These are phyloP conservation scores for Oehlia diaphana DNA, from an alignment of 192 early-diverging fungal species.

Conservation along the genomic window DNA sequence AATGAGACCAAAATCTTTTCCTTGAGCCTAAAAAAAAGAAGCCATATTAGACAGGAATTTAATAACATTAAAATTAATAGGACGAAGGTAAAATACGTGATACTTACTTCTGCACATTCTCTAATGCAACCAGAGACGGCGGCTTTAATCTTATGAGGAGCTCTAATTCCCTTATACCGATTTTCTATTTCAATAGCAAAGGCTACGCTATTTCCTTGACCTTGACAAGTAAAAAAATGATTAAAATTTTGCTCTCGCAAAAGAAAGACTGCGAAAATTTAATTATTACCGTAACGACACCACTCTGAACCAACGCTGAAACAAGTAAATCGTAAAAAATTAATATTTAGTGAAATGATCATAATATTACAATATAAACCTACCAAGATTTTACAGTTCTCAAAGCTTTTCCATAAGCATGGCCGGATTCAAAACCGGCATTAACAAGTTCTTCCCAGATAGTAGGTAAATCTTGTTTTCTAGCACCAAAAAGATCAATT, in stretches of 20 bases:
- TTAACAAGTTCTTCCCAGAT: constrained; percentile 66
- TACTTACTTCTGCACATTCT: constrained; percentile 52
- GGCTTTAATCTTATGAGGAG: constrained; percentile 70
- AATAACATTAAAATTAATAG: neutral
- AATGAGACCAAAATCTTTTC: constrained; percentile 51
- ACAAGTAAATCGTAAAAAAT: too few species aligned
- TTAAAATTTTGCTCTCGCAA: neutral
- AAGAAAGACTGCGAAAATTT: neutral
- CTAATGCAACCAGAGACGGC: constrained; percentile 69
- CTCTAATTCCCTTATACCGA: constrained; percentile 66
- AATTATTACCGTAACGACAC: constrained; percentile 36
- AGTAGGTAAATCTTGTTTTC: constrained; percentile 61
- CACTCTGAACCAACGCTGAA: constrained; percentile 56
- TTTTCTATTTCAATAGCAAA: constrained; percentile 65
- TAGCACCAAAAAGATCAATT: constrained; percentile 71
- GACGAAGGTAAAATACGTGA: neutral
- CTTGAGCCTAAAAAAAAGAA: constrained; percentile 28
- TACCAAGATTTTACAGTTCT: constrained; percentile 67
- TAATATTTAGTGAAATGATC: neutral
- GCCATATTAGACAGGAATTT: neutral
- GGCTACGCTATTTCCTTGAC: constrained; percentile 65
- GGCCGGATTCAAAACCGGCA: constrained; percentile 67
- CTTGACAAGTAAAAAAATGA: constrained; percentile 43
- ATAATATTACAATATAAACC: neutral
- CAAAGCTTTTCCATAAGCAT: constrained; percentile 70